A percentile compares a stretch with the other conserved stretches of the same genome.
Evolutionary conservation across 2,329 filamentous ascomycete species (phyloP).

Genomic region (Verticillium nubilum): DNA sequence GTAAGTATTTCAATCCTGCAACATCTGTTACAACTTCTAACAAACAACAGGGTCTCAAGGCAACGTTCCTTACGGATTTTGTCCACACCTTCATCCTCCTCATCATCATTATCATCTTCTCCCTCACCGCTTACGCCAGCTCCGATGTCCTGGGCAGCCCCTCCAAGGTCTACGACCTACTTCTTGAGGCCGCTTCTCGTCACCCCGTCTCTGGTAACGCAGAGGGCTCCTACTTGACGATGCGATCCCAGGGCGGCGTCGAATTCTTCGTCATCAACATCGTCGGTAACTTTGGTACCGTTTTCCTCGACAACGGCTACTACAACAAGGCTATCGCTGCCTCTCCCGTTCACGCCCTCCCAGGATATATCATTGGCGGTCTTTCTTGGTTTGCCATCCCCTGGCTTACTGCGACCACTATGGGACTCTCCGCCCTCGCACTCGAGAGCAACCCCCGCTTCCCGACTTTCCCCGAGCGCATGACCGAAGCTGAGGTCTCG

Average conservation of each 20-base stretch:
- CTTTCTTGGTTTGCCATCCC: slow-evolving; percentile 81
- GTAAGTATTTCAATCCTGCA: neutral
- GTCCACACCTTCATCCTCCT: slow-evolving; percentile 72
- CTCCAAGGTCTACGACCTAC: slow-evolving; percentile 63
- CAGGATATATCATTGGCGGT: slow-evolving; percentile 67
- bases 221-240: slow-evolving; percentile 72
- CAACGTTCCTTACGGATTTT: slow-evolving; percentile 72
- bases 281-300: slow-evolving; percentile 69
- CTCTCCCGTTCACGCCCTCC: slow-evolving; percentile 70
- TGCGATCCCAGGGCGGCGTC: slow-evolving; percentile 64
- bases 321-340: slow-evolving; percentile 84
- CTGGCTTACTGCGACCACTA: slow-evolving; percentile 76
- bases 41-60: slow-evolving; percentile 57
- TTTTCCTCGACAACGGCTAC: slow-evolving; percentile 75
- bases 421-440: slow-evolving; percentile 73
- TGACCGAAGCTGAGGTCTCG: slow-evolving; percentile 64
- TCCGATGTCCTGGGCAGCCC: slow-evolving; percentile 64
- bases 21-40: neutral
- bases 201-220: slow-evolving; percentile 73
- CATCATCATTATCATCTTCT: slow-evolving; percentile 72
- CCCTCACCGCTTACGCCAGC: slow-evolving; percentile 69
- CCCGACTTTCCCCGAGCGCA: slow-evolving; percentile 62
- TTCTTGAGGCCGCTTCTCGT: slow-evolving; percentile 55
- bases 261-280: slow-evolving; percentile 78
- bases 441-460: slow-evolving; percentile 64